A percentile compares a stretch with the other conserved stretches of the same genome.
These are phyloP conservation scores for Trichoderma sp. DNA, from an alignment of 2,329 filamentous ascomycete genomes.

Conservation along the genomic window DNA sequence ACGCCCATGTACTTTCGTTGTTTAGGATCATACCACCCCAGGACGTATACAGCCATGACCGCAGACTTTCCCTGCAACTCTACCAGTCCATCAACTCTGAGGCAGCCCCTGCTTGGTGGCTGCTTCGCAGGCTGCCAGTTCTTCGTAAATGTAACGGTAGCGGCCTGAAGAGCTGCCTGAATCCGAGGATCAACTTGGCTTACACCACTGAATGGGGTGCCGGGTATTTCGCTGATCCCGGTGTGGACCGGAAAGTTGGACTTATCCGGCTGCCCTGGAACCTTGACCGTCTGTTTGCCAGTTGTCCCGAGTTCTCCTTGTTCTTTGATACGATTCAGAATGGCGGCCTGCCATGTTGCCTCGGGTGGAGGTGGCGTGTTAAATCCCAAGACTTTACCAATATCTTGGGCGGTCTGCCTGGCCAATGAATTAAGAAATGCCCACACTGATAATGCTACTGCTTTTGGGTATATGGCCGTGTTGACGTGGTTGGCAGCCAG, in stretches of 20 bases:
- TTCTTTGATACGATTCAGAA: slow-evolving; percentile 32
- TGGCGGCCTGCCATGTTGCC: slow-evolving; percentile 34
- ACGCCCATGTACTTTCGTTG: slow-evolving; percentile 44
- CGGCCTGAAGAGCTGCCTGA: slow-evolving; percentile 34
- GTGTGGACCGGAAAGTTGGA: slow-evolving; percentile 29
- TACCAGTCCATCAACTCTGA: slow-evolving; percentile 54
- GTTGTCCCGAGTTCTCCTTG: slow-evolving; percentile 26
- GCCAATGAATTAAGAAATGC: slow-evolving; percentile 50
- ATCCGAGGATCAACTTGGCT: slow-evolving; percentile 38
- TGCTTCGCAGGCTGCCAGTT: slow-evolving; percentile 47
- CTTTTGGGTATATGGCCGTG: slow-evolving; percentile 54
- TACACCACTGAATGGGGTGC: slow-evolving; percentile 29
- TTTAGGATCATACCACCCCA: slow-evolving; percentile 57
- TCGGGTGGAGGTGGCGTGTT: slow-evolving; percentile 28
- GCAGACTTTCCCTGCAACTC: slow-evolving; percentile 49
- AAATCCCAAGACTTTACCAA: slow-evolving; percentile 48
- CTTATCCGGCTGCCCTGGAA: slow-evolving; percentile 28
- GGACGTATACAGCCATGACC: slow-evolving; percentile 50
- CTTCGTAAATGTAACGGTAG: slow-evolving; percentile 38
- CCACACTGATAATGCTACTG: slow-evolving; percentile 51
- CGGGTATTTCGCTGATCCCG: slow-evolving; percentile 28
- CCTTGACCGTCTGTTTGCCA: slow-evolving; percentile 27
- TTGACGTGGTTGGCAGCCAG: slow-evolving; percentile 44
- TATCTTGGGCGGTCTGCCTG: slow-evolving; percentile 43
- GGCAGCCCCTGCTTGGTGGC: slow-evolving; percentile 49